Evolutionary conservation across 2,329 filamentous ascomycete species (phyloP), one percentile per base, ranked within the genome.

Genomic region (Diplodia corticola): DNA sequence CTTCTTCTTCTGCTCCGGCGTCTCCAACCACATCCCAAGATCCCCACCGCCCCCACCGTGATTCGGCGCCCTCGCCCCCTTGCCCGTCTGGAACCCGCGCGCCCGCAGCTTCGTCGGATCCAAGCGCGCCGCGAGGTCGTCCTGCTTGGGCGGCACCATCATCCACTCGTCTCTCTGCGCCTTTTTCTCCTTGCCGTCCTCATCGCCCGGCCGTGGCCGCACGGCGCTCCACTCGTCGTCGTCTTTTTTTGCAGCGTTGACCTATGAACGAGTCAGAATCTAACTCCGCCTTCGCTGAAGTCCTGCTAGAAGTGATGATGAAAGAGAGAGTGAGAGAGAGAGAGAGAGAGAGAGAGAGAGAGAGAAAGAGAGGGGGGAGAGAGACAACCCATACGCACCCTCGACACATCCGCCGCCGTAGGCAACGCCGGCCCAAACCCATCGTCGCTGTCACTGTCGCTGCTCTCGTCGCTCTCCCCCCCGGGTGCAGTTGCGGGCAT

Each of bases 21-120:
- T 97, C 77, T 98, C 94, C 0, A 92, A 93, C 94, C 94, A 98
- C 50, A 94, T 87, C 24, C 87, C 88, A 73, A 86, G 85, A 53
- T 79, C 76, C 13, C 75, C 79, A 9, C 73, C 75, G 4, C 75
- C 77, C n/a, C n/a, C n/a, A 10, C 72, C 72, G 4, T 78, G 77
- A 26, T 70, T 69, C 4, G 78, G 72, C 9, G 78, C 80, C 68
- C 81, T 82, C 1, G 86, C 82, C 3, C 84, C 82, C 72, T 87
- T 88, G 5, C 88, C 86, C 0, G 90, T 90, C 61, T 92, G 88
- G 81, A 97, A 98, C 70, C 91, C 93, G 68, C 92, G 89, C 69
- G 88, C 89, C 71, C 89, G 88, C 67, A 94, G 82, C 77, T 93
- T 93, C 4, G 92, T 94, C 0, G 94, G 92, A 78, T 97, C 93